Base-by-base conservation (phyloP, 2,329 filamentous ascomycete genomes). In the Cytospora paraplurivora region DNA sequence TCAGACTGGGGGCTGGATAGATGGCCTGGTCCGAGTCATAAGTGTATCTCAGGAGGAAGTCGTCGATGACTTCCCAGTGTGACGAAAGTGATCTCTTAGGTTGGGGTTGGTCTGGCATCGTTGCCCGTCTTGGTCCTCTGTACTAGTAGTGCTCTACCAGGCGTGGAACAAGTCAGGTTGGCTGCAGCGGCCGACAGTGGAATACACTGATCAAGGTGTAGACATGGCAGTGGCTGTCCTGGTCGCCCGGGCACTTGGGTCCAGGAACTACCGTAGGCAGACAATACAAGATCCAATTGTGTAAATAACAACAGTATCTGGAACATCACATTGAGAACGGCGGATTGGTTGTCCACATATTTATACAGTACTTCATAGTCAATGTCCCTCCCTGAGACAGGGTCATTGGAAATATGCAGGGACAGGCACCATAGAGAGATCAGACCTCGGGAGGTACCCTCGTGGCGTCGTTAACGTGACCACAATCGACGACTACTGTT, bases 11-110 rank as follows among this genome's bases (percentile, higher is more conserved):
- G 1, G 64, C 62, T 2, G 61, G 64, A 32, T 66, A 66, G 32
- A 66, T 66, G n/a, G 56, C 62, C 50, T 66, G 64, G 38, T 66
- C 64, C 3, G 50, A 44, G 19, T 44, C n/a, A 61, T 64, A 66
- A 3, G 63, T 61, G 4, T 58, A 53, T 32, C 21, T 27, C 7
- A 66, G 53, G 44, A 64, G 54, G 27, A 38, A 10, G 11, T 63
- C 53, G 7, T 55, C 27, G 54, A 66, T 59, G 17, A 19, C 32
- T 17, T 58, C n/a, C 62, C 64, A 66, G n/a, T 27, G 49, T 7
- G 15, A 1, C 17, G 19, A 32, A 15, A 34, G 49, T 33, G 21
- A 53, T 6, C 4, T 15, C 49, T 35, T 13, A 10, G 17, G 37
- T 8, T 27, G 4, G 12, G 17, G 21, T 3, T 6, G 1, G 49